These are phyloP conservation scores for Nicotiana otophora DNA, from an alignment of 257 asterid species.

Conservation along the genomic window DNA sequence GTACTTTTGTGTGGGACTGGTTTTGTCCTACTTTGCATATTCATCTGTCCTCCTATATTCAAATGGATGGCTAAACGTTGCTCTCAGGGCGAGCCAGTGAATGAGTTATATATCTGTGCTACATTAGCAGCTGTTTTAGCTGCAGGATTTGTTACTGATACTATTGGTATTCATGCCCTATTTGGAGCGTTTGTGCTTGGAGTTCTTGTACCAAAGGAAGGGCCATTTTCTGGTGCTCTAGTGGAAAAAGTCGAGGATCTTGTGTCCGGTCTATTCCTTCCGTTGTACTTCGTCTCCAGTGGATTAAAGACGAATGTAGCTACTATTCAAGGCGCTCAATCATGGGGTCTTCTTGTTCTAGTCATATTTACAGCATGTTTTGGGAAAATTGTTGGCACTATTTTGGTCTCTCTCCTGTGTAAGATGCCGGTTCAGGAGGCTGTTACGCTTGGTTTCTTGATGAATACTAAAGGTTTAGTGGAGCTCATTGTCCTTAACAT, in stretches of 20 bases:
- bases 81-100: slow-evolving; percentile 29
- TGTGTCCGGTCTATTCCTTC: slow-evolving; percentile 39
- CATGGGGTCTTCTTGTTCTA: slow-evolving; percentile 43
- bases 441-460: slow-evolving; percentile 30
- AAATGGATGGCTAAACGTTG: slow-evolving; percentile 26
- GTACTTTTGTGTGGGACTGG: slow-evolving; percentile 24
- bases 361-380: slow-evolving; percentile 38
- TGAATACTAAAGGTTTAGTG: slow-evolving; percentile 49
- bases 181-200: slow-evolving; percentile 32
- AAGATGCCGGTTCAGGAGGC: slow-evolving; percentile 32
- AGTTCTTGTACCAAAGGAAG: slow-evolving; percentile 32
- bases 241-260: slow-evolving; percentile 42
- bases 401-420: slow-evolving; percentile 21
- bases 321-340: slow-evolving; percentile 32
- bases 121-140: slow-evolving; percentile 23
- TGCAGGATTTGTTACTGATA: slow-evolving; percentile 25
- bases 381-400: slow-evolving; percentile 44
- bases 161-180: slow-evolving; percentile 33
- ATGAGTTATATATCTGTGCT: slow-evolving; percentile 22
- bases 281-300: slow-evolving; percentile 37
- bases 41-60: slow-evolving; percentile 25
- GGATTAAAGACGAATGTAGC: slow-evolving; percentile 43
- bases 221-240: slow-evolving; percentile 32
- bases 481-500: slow-evolving; percentile 48
- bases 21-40: slow-evolving; percentile 13